Evolutionary conservation across 495 filamentous ascomycete species (phyloP).

Genomic region (Aspergillus egyptiacus): DNA sequence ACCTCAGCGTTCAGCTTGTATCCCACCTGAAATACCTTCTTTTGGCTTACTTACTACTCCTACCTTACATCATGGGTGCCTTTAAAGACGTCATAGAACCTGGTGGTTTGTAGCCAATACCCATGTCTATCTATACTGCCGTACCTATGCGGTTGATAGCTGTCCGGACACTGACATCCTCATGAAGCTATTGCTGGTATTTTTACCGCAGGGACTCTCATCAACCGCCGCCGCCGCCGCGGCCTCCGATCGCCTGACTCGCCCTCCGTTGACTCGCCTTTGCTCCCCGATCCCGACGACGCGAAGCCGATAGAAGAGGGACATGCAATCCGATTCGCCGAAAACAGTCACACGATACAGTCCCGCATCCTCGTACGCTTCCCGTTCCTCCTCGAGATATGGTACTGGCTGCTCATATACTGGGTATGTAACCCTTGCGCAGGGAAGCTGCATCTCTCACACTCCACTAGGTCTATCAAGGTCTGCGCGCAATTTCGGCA

Average conservation of each 20-base stretch:
- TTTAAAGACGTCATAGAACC: constrained; percentile 22
- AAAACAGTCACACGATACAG: constrained; percentile 29
- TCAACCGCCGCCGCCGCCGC: constrained; percentile 15
- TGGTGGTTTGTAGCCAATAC: constrained; percentile 14
- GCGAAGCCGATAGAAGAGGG: constrained; percentile 2
- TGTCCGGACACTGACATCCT: neutral
- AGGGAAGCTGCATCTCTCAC: neutral
- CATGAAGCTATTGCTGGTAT: constrained; percentile 18
- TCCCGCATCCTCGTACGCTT: constrained; percentile 39
- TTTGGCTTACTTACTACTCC: neutral
- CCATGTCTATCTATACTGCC: neutral
- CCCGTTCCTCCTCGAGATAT: constrained; percentile 55
- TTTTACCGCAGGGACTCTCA: constrained; percentile 21
- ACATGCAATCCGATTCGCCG: neutral
- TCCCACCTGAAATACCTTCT: neutral
- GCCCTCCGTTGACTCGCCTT: constrained; percentile 12
- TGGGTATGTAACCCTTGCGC: constrained; percentile 31
- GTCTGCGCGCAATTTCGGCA: constrained; percentile 52
- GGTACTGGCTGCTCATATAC: constrained; percentile 62
- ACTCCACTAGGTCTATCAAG: constrained; percentile 48
- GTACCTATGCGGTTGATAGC: neutral
- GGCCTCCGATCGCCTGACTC: neutral
- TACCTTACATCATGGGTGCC: constrained; percentile 12
- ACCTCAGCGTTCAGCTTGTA: neutral
- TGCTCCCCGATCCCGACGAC: constrained; percentile 14